Evolutionary conservation across 176 grass and related monocot species (phyloP).

Genomic region (Paspalum notatum): DNA sequence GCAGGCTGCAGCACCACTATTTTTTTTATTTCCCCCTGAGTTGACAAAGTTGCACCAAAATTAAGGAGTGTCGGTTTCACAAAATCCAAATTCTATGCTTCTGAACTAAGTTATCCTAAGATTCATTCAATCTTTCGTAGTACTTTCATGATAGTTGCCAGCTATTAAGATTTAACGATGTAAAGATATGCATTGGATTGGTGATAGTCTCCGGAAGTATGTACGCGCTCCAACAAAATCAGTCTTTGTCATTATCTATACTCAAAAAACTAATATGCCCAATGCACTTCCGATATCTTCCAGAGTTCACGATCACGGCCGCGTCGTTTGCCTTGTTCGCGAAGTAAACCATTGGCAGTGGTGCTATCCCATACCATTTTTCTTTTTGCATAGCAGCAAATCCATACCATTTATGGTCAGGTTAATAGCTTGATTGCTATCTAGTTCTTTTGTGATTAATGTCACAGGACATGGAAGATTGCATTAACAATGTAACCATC

Average conservation of each 20-base stretch:
- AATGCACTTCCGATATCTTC: not conserved
- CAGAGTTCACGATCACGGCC: no score
- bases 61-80: not conserved
- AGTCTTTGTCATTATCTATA: not conserved
- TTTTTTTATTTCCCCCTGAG: not conserved
- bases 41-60: not conserved
- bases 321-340: no score
- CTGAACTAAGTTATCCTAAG: not conserved
- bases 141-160: not conserved
- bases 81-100: slow-evolving; percentile 37
- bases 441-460: not conserved
- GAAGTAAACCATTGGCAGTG: not conserved
- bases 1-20: not conserved
- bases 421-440: not conserved
- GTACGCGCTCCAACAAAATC: not conserved
- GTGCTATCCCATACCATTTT: no score
- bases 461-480: no score
- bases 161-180: not conserved
- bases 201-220: not conserved
- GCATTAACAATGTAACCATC: no score
- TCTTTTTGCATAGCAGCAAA: no score
- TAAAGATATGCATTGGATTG: slow-evolving; percentile 23
- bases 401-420: not conserved
- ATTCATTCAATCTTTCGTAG: not conserved
- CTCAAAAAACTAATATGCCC: not conserved